Evolutionary conservation across 1,139 yeast species (phyloP).

Genomic region (Candida sanyaensis): DNA sequence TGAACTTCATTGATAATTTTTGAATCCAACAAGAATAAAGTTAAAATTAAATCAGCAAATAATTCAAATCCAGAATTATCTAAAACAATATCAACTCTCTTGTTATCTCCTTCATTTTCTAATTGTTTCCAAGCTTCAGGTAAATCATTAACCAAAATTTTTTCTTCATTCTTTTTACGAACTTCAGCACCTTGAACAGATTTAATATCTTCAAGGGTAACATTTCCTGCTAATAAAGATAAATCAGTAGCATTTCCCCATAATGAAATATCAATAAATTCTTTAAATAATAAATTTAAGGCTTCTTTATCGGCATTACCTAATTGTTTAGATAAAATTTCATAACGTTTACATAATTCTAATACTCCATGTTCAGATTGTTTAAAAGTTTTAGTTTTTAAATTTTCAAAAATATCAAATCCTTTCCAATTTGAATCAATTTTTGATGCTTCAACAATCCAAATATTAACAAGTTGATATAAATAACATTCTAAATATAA

Average conservation of each 20-base stretch:
- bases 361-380: slow-evolving; percentile 78
- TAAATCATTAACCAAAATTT: slow-evolving; percentile 79
- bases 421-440: slow-evolving; percentile 44
- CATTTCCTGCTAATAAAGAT: slow-evolving; percentile 80
- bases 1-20: slow-evolving; percentile 62
- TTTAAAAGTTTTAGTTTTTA: slow-evolving; percentile 73
- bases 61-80: slow-evolving; percentile 97
- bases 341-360: slow-evolving; percentile 76
- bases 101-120: slow-evolving; percentile 13
- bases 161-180: slow-evolving; percentile 79
- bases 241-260: slow-evolving; percentile 99
- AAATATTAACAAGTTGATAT: slow-evolving; percentile 62
- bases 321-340: slow-evolving; percentile 33
- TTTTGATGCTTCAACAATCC: slow-evolving; percentile 34
- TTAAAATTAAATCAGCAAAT: slow-evolving; percentile 80
- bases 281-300: slow-evolving; percentile 61
- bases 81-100: slow-evolving; percentile 79
- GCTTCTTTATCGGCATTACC: slow-evolving; percentile 42
- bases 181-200: slow-evolving; percentile 90
- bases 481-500: slow-evolving; percentile 81
- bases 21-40: slow-evolving; percentile 74
- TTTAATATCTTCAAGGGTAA: slow-evolving; percentile 79
- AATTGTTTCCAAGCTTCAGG: slow-evolving; percentile 61
- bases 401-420: slow-evolving; percentile 70
- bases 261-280: slow-evolving; percentile 82